Evolutionary conservation across 163 green algal species (phyloP).

Genomic region (Smithsoniella earleae): DNA sequence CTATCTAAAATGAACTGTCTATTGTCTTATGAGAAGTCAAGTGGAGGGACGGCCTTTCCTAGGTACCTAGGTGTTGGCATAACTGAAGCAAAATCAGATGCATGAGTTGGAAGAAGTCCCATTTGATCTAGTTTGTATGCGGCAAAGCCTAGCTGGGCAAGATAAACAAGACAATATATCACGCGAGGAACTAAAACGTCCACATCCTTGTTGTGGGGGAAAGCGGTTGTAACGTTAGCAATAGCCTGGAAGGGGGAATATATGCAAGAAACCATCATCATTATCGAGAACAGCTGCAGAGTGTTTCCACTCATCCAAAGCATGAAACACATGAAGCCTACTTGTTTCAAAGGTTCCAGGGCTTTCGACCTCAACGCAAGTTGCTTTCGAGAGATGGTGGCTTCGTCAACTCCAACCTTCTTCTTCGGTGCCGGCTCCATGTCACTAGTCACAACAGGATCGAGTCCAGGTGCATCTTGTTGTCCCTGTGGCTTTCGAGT

Average conservation of each 20-base stretch:
- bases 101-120: constrained; percentile 80
- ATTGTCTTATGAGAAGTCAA: too few species aligned
- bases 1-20: too few species aligned
- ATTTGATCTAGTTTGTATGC: constrained; percentile 81
- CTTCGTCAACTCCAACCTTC: neutral
- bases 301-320: constrained; percentile 75
- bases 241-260: constrained; percentile 80
- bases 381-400: constrained; percentile 31
- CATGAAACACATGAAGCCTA: constrained; percentile 96
- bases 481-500: neutral
- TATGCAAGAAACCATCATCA: constrained; percentile 83
- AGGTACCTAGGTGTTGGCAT: constrained; percentile 40
- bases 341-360: constrained; percentile 53
- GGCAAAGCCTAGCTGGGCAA: constrained; percentile 65
- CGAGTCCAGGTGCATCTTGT: neutral
- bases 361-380: constrained; percentile 47
- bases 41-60: constrained; percentile 33
- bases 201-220: constrained; percentile 35
- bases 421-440: constrained; percentile 1
- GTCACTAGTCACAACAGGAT: constrained; percentile 20
- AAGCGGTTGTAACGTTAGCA: constrained; percentile 36
- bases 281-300: constrained; percentile 92
- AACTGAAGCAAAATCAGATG: constrained; percentile 70
- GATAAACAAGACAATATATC: constrained; percentile 77
- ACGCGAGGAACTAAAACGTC: constrained; percentile 63